A percentile compares a stretch with the other conserved stretches of the same genome.
Evolutionary conservation across 192 early-diverging fungal genomes (phyloP).

Genomic region (Spinellus fusiger): DNA sequence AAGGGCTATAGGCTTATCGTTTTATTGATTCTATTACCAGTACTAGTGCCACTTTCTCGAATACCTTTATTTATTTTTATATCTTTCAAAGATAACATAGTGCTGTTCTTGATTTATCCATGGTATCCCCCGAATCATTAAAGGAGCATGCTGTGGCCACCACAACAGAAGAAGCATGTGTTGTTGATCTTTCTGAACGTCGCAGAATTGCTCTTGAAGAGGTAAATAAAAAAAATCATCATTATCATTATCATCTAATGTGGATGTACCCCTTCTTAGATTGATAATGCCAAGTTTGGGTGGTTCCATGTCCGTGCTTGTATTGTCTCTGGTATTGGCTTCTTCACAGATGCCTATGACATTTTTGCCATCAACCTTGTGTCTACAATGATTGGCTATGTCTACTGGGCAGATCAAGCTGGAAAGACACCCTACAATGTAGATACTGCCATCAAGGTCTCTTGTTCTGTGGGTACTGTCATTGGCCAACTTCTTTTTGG

Average conservation of each 20-base stretch:
- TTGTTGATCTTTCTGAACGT: slow-evolving; percentile 3
- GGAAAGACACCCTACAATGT: slow-evolving; percentile 54
- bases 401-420: slow-evolving; percentile 45
- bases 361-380: slow-evolving; percentile 90
- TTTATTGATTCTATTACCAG: too few species aligned
- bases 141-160: neutral
- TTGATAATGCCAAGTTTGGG: slow-evolving; percentile 72
- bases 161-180: neutral
- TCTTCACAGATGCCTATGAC: slow-evolving; percentile 93
- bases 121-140: too few species aligned
- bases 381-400: slow-evolving; percentile 73
- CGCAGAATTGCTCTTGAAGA: slow-evolving; percentile 21
- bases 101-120: too few species aligned
- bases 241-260: neutral
- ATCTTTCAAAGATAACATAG: too few species aligned
- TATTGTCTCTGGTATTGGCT: slow-evolving; percentile 71
- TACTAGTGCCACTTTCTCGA: too few species aligned
- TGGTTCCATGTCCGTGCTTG: slow-evolving; percentile 74
- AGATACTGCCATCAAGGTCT: slow-evolving; percentile 84
- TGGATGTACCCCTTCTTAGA: slow-evolving; percentile 31
- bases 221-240: slow-evolving; percentile 1
- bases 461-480: slow-evolving; percentile 84
- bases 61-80: too few species aligned
- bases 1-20: too few species aligned
- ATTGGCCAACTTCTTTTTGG: slow-evolving; percentile 86